Evolutionary conservation across 148 eudicot genomes (phyloP), one percentile per base, ranked within the genome.

Genomic region (Linanthus parryae): DNA sequence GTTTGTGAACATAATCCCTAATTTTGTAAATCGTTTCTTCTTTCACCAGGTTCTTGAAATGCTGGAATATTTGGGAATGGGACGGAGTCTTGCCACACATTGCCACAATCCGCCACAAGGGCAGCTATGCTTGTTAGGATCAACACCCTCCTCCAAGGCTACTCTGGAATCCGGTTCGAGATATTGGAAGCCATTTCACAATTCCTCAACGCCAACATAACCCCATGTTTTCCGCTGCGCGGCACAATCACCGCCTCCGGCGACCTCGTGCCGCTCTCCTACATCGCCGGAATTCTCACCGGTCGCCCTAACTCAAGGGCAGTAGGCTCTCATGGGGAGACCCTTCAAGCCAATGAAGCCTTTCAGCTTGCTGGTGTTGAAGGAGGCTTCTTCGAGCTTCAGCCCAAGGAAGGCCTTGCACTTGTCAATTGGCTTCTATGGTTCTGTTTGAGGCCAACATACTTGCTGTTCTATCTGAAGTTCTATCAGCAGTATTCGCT

Each of bases 101-200:
- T 88, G 22, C 84, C 96, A 12, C 74, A 76, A 48, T 64, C 94
- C 3, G 73, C 96, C 48, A 72, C 96, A 42, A 70, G 92, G 42
- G 96, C 96, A 2, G 96, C 94, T 2, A 88, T 88, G 96, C 76
- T 88, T 1, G 96, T 88, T 3, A 52, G 96, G 17, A 78, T 88
- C 71, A 88, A 88, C 79, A 88, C 96, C 26, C 88, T 88, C 38
- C 80, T 88, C 25, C 96, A 88, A 63, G 96, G 96, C 0, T 88
- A 88, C 67, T 88, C 96, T 5, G 96, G 96, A 24, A 88, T 88
- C 41, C 72, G 96, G 1, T 88, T 84, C 42, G 94, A 84, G 43
- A 88, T 88, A 53, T 40, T 88, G 11, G 88, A 84, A 44, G 84
- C 96, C 12, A 74, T 88, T 18, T 56, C 88, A 17, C 64, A 66